Conservation (phyloP, 495 filamentous ascomycete species). For the Hyphodiscus hymeniophilus region DNA sequence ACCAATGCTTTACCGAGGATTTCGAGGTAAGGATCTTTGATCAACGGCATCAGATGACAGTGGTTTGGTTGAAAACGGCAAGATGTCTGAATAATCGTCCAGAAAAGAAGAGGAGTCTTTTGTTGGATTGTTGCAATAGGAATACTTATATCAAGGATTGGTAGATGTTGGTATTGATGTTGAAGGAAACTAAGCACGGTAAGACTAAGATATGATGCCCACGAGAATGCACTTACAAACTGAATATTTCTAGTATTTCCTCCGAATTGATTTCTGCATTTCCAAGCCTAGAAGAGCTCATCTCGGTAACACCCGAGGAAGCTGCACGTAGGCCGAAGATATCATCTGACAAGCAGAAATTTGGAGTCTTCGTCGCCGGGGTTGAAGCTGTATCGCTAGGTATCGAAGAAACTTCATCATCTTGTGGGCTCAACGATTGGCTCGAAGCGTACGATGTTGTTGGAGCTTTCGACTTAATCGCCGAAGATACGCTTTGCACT, state of each 20-base stretch:
- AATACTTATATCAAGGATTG: conserved; percentile 22
- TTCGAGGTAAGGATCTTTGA: conserved; percentile 21
- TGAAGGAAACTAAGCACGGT: conserved; percentile 19
- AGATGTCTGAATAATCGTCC: conserved; percentile 24
- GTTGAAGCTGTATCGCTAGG: too few relatives aligned
- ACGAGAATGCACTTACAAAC: neutral
- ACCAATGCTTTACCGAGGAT: conserved; percentile 18
- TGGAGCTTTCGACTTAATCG: too few relatives aligned
- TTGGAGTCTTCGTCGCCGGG: neutral
- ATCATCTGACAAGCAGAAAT: neutral
- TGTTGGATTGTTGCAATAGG: conserved; percentile 21
- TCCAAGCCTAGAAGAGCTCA: neutral
- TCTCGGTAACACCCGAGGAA: neutral
- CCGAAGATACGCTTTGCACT: too few relatives aligned
- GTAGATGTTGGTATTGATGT: conserved; percentile 22
- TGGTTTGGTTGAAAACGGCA: conserved; percentile 10
- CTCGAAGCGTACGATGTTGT: too few relatives aligned
- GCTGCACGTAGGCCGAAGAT: neutral
- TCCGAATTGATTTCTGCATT: neutral
- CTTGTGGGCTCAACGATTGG: too few relatives aligned
- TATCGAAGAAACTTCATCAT: too few relatives aligned
- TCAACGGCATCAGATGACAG: conserved; percentile 23
- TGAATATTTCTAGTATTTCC: neutral
- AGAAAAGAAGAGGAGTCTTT: conserved; percentile 25
- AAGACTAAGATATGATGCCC: neutral